Base-by-base conservation (phyloP, 129 eudicot species). In the Chrysanthemum seticuspe region DNA sequence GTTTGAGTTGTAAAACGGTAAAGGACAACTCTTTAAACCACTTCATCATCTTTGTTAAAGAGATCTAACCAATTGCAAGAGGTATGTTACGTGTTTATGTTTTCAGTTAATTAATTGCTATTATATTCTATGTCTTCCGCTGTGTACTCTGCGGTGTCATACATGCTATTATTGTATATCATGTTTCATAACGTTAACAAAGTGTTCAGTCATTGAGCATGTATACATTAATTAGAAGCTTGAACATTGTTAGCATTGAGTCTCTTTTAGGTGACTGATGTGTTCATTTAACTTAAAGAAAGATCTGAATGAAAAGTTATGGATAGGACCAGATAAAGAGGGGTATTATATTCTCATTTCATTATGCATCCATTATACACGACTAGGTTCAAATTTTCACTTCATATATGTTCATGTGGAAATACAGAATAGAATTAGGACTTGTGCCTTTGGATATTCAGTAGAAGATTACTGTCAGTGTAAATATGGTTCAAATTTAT, bases 311-410 rank as follows among this genome's bases (percentile, higher is more conserved):
- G 60, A 72, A 18, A 64, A 49, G 54, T 16, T 11, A 70, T 45
- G 10, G 11, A 57, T 58, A 76, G 74, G 74, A 67, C 60, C 74
- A 50, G 34, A 11, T 50, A 16, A 27, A 49, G 31, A 18, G 29
- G 0, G 21, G 21, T 15, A 29, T 31, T 51, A 69, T 77, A 62
- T 62, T 77, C 81, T 40, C 62, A 10, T 77, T 70, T 70, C 36
- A 51, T 62, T 34, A 77, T 51, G 58, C 52, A 77, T 54, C 64
- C 68, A 48, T 2, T 51, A 77, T 70, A 62, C 29, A 40, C n/a
- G 76, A 18, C 81, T 54, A 77, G 71, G 75, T 70, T 77, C 76
- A 77, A n/a, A 9, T 54, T 70, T 10, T 2, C 19, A 27, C 2
- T 62, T 62, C 34, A 58, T 3, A 57, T 18, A 57, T 13, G 12